These are phyloP conservation scores for Tuber borchii DNA, from an alignment of 495 filamentous ascomycete species.

Conservation along the genomic window DNA sequence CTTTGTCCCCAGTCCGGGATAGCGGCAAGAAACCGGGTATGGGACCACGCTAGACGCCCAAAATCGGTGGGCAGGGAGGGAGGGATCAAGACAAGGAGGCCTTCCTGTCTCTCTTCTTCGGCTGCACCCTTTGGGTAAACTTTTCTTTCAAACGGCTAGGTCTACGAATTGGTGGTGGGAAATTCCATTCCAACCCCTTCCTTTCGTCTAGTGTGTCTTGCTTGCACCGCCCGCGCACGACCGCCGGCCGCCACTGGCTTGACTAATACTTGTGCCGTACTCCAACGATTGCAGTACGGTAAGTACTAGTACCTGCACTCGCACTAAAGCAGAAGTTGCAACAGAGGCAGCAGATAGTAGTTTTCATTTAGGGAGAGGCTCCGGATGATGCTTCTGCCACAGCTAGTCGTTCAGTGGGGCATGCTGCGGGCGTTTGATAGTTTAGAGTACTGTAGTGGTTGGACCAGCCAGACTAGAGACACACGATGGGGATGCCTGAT, in stretches of 20 bases:
- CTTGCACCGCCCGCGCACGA: background rate
- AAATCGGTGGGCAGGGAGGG: background rate
- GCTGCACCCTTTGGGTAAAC: background rate
- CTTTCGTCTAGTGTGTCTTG: background rate
- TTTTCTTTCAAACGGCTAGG: background rate
- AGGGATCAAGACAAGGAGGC: background rate
- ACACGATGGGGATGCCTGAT: too few relatives aligned
- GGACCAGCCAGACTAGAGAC: too few relatives aligned
- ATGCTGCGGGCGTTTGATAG: background rate
- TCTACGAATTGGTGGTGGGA: background rate
- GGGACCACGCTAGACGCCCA: background rate
- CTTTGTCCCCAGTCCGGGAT: background rate
- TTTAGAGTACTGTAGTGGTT: too few relatives aligned
- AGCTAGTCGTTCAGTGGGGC: background rate
- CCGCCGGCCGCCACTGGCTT: background rate
- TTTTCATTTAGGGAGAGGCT: background rate
- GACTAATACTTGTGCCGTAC: background rate
- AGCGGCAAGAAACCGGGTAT: background rate
- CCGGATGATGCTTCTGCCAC: background rate
- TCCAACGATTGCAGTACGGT: background rate
- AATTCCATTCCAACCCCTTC: background rate
- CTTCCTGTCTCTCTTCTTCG: background rate
- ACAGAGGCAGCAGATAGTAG: background rate
- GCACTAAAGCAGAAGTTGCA: background rate
- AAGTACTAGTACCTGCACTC: background rate